Conservation (phyloP, 1,284 basidiomycete genomes). For the Pterulicium gracile region DNA sequence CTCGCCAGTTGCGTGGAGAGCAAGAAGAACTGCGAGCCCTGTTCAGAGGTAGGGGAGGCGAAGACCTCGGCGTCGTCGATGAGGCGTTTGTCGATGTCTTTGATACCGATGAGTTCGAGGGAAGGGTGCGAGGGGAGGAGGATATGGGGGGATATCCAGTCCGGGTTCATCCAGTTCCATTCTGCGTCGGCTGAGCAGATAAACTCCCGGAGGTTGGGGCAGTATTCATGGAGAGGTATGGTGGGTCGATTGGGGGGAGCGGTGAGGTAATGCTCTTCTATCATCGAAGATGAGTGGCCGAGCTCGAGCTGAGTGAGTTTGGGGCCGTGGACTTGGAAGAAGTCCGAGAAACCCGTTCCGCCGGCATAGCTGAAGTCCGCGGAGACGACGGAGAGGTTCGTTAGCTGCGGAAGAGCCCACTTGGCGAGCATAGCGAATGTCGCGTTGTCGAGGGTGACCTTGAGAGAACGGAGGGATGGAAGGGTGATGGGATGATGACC, state of each 20-base stretch:
- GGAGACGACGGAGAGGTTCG: slow-evolving; percentile 52
- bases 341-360: slow-evolving; percentile 47
- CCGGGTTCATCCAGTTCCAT: slow-evolving; percentile 69
- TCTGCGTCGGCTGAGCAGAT: slow-evolving; percentile 65
- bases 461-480: slow-evolving; percentile 51
- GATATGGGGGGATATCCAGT: slow-evolving; percentile 71
- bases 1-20: slow-evolving; percentile 53
- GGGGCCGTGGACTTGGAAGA: slow-evolving; percentile 53
- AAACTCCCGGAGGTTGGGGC: slow-evolving; percentile 54
- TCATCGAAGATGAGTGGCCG: slow-evolving; percentile 53
- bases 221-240: slow-evolving; percentile 47
- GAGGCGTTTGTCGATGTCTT: slow-evolving; percentile 56
- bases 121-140: slow-evolving; percentile 51
- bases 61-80: slow-evolving; percentile 24
- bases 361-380: slow-evolving; percentile 58
- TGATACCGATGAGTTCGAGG: slow-evolving; percentile 56
- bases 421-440: slow-evolving; percentile 53
- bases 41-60: slow-evolving; percentile 15
- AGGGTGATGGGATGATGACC: slow-evolving; percentile 21
- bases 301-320: slow-evolving; percentile 56
- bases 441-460: slow-evolving; percentile 57
- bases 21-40: slow-evolving; percentile 47
- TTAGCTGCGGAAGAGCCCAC: slow-evolving; percentile 36
- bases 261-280: slow-evolving; percentile 46
- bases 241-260: slow-evolving; percentile 11